A percentile compares a stretch with the other conserved stretches of the same genome.
These are phyloP conservation scores for Adansonia grandidieri DNA, from an alignment of 441 rosid species.

Conservation along the genomic window DNA sequence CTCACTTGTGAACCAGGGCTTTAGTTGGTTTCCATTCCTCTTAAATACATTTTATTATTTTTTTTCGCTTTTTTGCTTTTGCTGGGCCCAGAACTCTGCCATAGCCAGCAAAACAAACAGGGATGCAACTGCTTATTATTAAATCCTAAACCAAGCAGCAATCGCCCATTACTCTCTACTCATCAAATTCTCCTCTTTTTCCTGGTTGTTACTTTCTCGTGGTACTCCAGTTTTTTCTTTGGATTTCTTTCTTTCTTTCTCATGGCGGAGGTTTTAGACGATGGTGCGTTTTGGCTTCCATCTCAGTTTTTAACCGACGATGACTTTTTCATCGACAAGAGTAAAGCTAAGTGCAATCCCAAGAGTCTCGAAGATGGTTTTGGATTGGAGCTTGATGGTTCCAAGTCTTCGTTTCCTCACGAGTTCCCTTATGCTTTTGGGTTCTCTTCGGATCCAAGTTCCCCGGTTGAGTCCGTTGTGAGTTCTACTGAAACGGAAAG, in stretches of 20 bases:
- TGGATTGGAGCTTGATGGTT: conserved; percentile 25
- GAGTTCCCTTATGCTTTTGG: conserved; percentile 42
- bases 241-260: neutral
- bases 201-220: neutral
- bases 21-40: neutral
- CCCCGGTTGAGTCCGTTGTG: conserved; percentile 62
- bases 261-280: conserved; percentile 68
- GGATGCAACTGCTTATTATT: conserved; percentile 34
- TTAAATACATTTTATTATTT: neutral
- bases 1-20: neutral
- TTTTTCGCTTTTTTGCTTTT: neutral
- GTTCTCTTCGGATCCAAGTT: conserved; percentile 50
- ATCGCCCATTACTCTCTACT: conserved; percentile 13
- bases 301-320: conserved; percentile 72
- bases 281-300: conserved; percentile 81
- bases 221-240: neutral
- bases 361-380: conserved; percentile 16
- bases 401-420: conserved; percentile 30
- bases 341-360: conserved; percentile 1
- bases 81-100: conserved; percentile 16
- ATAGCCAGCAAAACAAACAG: neutral
- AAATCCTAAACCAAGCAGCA: conserved; percentile 45
- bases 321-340: conserved; percentile 41
- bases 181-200: conserved; percentile 15
- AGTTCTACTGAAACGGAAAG: conserved; percentile 63